Conservation (phyloP, 768 basidiomycete species). For the Lepiota brunneoincarnata region DNA sequence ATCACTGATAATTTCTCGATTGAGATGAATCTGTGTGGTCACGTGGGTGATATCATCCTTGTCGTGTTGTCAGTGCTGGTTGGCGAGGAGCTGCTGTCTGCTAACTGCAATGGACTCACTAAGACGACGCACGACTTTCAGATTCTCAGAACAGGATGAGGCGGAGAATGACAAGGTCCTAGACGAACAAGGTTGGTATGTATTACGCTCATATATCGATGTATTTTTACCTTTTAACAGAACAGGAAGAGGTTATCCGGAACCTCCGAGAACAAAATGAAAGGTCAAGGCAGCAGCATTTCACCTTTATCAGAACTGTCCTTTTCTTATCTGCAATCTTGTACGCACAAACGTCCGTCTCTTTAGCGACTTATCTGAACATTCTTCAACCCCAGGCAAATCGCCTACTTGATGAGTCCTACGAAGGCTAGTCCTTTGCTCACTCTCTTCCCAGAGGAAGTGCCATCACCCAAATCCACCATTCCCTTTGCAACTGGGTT, state of each 20-base stretch:
- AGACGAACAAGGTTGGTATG: slow-evolving; percentile 50
- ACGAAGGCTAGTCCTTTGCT: slow-evolving; percentile 46
- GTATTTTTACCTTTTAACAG: slow-evolving; percentile 27
- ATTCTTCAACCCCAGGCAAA: slow-evolving; percentile 34
- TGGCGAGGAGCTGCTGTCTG: neutral
- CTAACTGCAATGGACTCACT: slow-evolving; percentile 31
- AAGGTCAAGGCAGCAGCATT: slow-evolving; percentile 38
- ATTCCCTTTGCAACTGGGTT: slow-evolving; percentile 46
- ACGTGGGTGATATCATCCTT: slow-evolving; percentile 13
- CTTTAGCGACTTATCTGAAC: neutral
- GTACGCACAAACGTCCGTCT: slow-evolving; percentile 31
- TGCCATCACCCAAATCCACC: slow-evolving; percentile 21
- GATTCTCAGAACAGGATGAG: slow-evolving; percentile 28
- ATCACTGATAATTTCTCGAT: neutral
- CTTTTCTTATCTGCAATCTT: slow-evolving; percentile 43
- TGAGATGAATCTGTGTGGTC: slow-evolving; percentile 1
- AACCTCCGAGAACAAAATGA: slow-evolving; percentile 42
- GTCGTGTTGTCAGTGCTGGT: neutral
- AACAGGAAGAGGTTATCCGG: slow-evolving; percentile 61
- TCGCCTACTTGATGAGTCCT: slow-evolving; percentile 41
- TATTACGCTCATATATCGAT: neutral
- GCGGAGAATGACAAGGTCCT: slow-evolving; percentile 32
- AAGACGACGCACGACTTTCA: slow-evolving; percentile 47
- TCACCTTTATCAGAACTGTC: slow-evolving; percentile 35
- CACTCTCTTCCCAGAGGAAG: slow-evolving; percentile 34